These are phyloP conservation scores for Pseudogymnoascus sp. DNA, from an alignment of 2,329 filamentous ascomycete genomes.

Conservation along the genomic window DNA sequence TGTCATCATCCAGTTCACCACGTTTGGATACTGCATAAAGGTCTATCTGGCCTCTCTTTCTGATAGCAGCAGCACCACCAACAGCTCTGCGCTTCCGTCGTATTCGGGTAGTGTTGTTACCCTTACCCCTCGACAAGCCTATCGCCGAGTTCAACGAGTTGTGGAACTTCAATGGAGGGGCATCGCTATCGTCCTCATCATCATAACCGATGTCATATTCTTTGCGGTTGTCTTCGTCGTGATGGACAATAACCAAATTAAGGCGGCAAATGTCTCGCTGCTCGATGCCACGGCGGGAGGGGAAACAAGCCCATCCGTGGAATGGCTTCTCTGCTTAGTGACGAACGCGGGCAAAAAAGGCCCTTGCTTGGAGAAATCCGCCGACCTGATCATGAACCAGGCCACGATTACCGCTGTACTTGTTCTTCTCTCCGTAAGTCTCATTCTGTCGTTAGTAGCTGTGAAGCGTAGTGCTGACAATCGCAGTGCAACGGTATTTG, in stretches of 20 bases:
- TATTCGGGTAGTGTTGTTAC: conserved; percentile 66
- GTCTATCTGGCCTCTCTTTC: conserved; percentile 82
- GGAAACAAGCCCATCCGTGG: conserved; percentile 20
- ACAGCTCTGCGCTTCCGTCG: conserved; percentile 64
- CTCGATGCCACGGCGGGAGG: background rate
- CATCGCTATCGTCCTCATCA: conserved; percentile 81
- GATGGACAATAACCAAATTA: conserved; percentile 65
- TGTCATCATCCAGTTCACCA: conserved; percentile 73
- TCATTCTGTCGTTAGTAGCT: conserved; percentile 11
- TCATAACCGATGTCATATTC: conserved; percentile 86
- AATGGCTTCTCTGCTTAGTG: conserved; percentile 70
- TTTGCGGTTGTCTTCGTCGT: conserved; percentile 88
- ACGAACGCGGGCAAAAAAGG: conserved; percentile 51
- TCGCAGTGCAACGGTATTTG: conserved; percentile 73
- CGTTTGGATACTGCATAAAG: conserved; percentile 88
- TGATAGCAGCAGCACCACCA: conserved; percentile 64
- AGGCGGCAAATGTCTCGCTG: conserved; percentile 42
- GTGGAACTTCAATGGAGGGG: conserved; percentile 91
- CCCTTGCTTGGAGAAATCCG: conserved; percentile 56
- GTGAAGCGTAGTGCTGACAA: conserved; percentile 22
- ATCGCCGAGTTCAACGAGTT: conserved; percentile 77
- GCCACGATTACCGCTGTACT: conserved; percentile 74
- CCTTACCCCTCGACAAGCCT: conserved; percentile 78
- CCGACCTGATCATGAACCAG: conserved; percentile 61
- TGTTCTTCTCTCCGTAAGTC: conserved; percentile 68